Evolutionary conservation across 768 basidiomycete species (phyloP).

Genomic region (Termitomyces sp.): DNA sequence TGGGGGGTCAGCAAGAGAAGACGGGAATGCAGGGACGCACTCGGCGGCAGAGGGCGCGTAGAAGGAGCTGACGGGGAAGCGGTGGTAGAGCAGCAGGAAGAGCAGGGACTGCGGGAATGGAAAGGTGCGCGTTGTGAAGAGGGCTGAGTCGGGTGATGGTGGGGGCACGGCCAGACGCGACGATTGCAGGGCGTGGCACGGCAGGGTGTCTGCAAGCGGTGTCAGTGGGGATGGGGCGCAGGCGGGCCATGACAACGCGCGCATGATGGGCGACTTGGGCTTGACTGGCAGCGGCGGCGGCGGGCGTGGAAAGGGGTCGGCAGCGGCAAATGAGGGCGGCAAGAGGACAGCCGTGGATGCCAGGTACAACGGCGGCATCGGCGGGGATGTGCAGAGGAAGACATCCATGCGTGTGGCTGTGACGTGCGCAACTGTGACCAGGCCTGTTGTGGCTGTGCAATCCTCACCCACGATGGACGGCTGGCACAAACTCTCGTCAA

Average conservation of each 20-base stretch:
- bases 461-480: too few species aligned
- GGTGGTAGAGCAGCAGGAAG: slow-evolving; percentile 66
- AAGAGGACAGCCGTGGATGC: not conserved
- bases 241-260: not conserved
- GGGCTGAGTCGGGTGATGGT: not conserved
- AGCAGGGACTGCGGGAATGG: slow-evolving; percentile 43
- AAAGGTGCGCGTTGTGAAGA: slow-evolving; percentile 44
- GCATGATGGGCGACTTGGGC: slow-evolving; percentile 1
- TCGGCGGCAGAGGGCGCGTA: slow-evolving; percentile 34
- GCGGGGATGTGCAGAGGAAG: not conserved
- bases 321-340: not conserved
- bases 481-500: too few species aligned
- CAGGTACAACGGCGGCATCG: not conserved
- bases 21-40: not conserved
- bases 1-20: not conserved
- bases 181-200: too few species aligned
- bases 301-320: not conserved
- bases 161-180: too few species aligned
- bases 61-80: slow-evolving; percentile 64
- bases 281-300: not conserved
- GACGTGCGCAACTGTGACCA: too few species aligned
- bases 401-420: too few species aligned
- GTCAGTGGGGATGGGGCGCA: not conserved
- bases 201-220: not conserved
- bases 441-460: too few species aligned